Conservation (phyloP, 2,329 filamentous ascomycete genomes). For the Claviceps africana region DNA sequence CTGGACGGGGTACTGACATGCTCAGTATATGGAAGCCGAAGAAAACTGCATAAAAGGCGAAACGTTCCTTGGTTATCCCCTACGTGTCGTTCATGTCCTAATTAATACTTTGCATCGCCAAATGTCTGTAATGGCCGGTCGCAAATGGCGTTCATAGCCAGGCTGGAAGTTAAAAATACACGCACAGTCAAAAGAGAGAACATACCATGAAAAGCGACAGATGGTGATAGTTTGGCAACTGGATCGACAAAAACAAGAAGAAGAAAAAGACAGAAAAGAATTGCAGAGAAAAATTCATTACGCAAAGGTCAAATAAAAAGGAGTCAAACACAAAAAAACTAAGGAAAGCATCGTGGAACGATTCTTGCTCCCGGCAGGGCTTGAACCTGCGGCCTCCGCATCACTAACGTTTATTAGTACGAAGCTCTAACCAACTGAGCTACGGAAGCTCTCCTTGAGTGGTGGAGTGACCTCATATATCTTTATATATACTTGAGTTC, state of each 20-base stretch:
- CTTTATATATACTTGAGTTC: not conserved
- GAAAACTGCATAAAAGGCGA: not conserved
- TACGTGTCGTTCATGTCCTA: not conserved
- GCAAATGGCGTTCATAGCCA: too few species aligned
- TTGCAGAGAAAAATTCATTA: too few species aligned
- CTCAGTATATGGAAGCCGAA: not conserved
- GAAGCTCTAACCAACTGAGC: constrained; percentile 13
- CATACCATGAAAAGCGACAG: too few species aligned
- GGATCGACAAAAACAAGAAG: too few species aligned
- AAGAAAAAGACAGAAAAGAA: too few species aligned
- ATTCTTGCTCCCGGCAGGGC: constrained; percentile 10
- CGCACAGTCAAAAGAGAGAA: too few species aligned
- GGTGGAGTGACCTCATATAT: rapidly evolving
- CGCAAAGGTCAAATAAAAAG: not conserved
- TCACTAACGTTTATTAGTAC: constrained; percentile 11
- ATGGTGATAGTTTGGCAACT: too few species aligned
- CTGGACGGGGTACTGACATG: not conserved
- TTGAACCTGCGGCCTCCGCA: constrained; percentile 12
- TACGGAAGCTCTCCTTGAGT: constrained; percentile 7
- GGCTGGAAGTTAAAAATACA: too few species aligned
- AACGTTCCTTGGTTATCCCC: not conserved
- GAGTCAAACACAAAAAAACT: too few species aligned
- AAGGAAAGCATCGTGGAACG: constrained; percentile 7
- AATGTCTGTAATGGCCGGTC: not conserved
- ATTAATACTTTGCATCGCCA: not conserved